These are phyloP conservation scores for Phytophthora kernoviae DNA, from an alignment of 352 stramenopile species.

Conservation along the genomic window DNA sequence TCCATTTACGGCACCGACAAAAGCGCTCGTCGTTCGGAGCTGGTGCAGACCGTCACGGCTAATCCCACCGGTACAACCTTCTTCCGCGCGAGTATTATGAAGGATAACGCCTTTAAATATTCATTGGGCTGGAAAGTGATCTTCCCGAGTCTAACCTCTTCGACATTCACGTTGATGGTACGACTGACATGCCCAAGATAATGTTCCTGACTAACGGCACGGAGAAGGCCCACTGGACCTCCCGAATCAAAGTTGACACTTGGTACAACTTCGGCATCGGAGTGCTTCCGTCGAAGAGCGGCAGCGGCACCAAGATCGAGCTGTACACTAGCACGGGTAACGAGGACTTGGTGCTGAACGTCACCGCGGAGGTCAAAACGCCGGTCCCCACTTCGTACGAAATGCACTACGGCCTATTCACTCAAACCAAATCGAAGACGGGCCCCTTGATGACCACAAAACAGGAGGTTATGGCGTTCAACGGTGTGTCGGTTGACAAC, in stretches of 20 bases:
- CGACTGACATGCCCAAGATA: slow-evolving; percentile 34
- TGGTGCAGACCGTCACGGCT: slow-evolving; percentile 36
- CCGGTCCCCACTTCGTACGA: slow-evolving; percentile 27
- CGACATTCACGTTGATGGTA: slow-evolving; percentile 47
- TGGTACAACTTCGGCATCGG: slow-evolving; percentile 49
- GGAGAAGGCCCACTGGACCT: slow-evolving; percentile 40
- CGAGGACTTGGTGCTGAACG: slow-evolving; percentile 32
- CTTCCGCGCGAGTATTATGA: slow-evolving; percentile 37
- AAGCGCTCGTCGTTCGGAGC: slow-evolving; percentile 36
- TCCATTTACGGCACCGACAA: slow-evolving; percentile 30
- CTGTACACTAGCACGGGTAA: slow-evolving; percentile 50
- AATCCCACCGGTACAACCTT: slow-evolving; percentile 36
- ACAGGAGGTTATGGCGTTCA: slow-evolving; percentile 61
- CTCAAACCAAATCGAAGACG: slow-evolving; percentile 46
- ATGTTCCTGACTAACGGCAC: slow-evolving; percentile 41
- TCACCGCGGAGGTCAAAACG: slow-evolving; percentile 19
- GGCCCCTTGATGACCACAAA: slow-evolving; percentile 41
- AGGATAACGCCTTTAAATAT: slow-evolving; percentile 31
- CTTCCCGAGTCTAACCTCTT: slow-evolving; percentile 54
- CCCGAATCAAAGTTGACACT: slow-evolving; percentile 33
- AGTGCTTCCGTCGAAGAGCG: slow-evolving; percentile 22
- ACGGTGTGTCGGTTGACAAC: slow-evolving; percentile 47
- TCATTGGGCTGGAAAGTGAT: slow-evolving; percentile 43
- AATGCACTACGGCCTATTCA: slow-evolving; percentile 57
- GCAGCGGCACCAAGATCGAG: slow-evolving; percentile 23